phyloP scores from a whole-genome alignment of 306 rosid genomes.

The Ochetophila trinervis region DNA sequence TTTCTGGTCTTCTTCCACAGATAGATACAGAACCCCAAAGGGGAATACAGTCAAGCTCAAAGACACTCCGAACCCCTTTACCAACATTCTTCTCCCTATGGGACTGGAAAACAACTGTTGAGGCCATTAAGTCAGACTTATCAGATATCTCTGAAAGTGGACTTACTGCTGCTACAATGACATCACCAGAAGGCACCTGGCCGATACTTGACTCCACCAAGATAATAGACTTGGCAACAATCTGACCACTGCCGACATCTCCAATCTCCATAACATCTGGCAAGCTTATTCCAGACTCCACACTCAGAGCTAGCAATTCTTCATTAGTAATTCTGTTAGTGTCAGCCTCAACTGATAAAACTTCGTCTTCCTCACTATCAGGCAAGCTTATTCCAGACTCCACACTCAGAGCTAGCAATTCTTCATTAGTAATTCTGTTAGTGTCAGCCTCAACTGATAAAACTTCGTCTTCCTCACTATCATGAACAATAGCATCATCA shows the following conservation, averaged over 20 bases:
- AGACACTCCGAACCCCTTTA: slow-evolving; percentile 38
- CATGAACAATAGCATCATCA: slow-evolving; percentile 21
- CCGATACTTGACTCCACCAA: slow-evolving; percentile 42
- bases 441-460: slow-evolving; percentile 20
- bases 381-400: slow-evolving; percentile 30
- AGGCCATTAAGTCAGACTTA: slow-evolving; percentile 28
- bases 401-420: slow-evolving; percentile 25
- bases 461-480: slow-evolving; percentile 25
- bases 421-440: slow-evolving; percentile 23
- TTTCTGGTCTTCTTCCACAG: slow-evolving; percentile 53
- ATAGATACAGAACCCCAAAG: slow-evolving; percentile 61
- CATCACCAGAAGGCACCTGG: slow-evolving; percentile 44
- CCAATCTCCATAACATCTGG: slow-evolving; percentile 39
- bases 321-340: slow-evolving; percentile 25
- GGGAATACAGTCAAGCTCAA: slow-evolving; percentile 51
- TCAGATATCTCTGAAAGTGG: slow-evolving; percentile 29
- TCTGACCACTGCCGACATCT: slow-evolving; percentile 31
- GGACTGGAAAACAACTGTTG: slow-evolving; percentile 40
- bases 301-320: slow-evolving; percentile 24
- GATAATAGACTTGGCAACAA: slow-evolving; percentile 50
- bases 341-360: slow-evolving; percentile 19
- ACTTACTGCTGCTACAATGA: slow-evolving; percentile 42
- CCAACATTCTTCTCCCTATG: slow-evolving; percentile 25
- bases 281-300: slow-evolving; percentile 27
- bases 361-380: slow-evolving; percentile 31